Evolutionary conservation across 805 yeast species (phyloP), one percentile per base, ranked within the genome.

Genomic region (Saccharomycopsis schoenii): DNA sequence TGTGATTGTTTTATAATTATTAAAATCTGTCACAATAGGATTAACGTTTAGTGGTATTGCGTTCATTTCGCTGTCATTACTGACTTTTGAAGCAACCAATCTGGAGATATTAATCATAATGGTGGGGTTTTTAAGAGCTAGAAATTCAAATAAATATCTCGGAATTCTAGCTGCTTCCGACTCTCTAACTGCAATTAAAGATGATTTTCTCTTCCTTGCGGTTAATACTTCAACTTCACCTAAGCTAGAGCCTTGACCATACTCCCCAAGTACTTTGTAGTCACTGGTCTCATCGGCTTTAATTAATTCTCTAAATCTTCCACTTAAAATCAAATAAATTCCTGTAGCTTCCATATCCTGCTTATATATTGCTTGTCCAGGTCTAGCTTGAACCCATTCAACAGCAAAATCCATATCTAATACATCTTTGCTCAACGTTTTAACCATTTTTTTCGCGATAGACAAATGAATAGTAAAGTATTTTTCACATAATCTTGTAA

Each of bases 221-320:
- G 96, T 90, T 64, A 93, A 77, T 2, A 93, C 97, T 71, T 93
- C 99, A 9, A 94, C 86, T 72, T 93, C 98, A 2, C 98, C 99
- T 62, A 94, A 81, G 50, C 96, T 88, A 67, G 90, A 96, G 6
- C 97, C 97, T 71, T 91, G 96, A 1, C 97, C 97, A 68, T 83
- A 85, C 69, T 93, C 99, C 1, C 87, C 88, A 15, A 85, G 66
- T 15, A 68, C 65, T 36, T 64, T 62, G 15, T 61, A 63, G 15
- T 65, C 60, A 36, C 59, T 59, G 10, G 14, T 25, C 5, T 4
- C 52, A 11, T 59, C 65, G 24, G 24, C 62, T 62, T 64, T 57
- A 56, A 66, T 71, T 19, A 85, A 76, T 4, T 91, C 86, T 56
- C 97, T 77, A 65, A 92, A 78, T 59, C 98, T 80, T 4, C 98